Base-by-base conservation (phyloP, 2,329 filamentous ascomycete species). In the Botrytis deweyae region DNA sequence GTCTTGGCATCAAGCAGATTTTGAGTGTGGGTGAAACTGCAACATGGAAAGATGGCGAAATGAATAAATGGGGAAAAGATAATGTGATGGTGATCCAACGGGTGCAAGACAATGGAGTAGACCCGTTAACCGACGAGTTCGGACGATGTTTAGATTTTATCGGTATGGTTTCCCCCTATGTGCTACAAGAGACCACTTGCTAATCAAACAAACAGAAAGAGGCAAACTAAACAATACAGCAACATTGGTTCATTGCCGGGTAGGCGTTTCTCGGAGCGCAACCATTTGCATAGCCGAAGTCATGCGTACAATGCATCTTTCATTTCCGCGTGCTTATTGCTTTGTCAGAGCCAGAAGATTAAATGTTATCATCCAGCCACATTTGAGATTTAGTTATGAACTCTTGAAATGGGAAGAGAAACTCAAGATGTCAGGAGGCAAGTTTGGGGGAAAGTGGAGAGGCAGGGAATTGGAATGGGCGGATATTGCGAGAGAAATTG, bases 211-310 rank as follows among this genome's bases (percentile, higher is more conserved):
- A 52, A 42, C 79, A 98, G 96, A 94, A 78, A 90, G 90, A 78
- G 95, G 95, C 52, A 93, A 92, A 80, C 84, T 84, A 55, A 92
- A 92, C 62, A 91, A 92, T 44, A 93, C 89, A 7, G 94, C 95
- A 38, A 98, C 96, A 0, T 87, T 99, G 73, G 96, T 99, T 25
- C 96, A 99, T 82, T 99, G 96, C 82, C 92, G 96, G 29, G 96
- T 99, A 12, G 96, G 96, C 66, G 96, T 99, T 72, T 98, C 95
- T 69, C 90, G 96, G 70, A 97, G 94, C 76, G 96, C 96, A 20
- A 99, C 95, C 2, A 98, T 99, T 75, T 98, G 96, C 82, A 99
- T 99, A 79, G 96, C 96, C n/a, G 95, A 98, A 83, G 94, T 98
- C 52, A 99, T 99, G 96, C 90, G 91, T 52, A 87, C 91, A 40